Base-by-base conservation (phyloP, 306 rosid species). In the Corylus americana region DNA sequence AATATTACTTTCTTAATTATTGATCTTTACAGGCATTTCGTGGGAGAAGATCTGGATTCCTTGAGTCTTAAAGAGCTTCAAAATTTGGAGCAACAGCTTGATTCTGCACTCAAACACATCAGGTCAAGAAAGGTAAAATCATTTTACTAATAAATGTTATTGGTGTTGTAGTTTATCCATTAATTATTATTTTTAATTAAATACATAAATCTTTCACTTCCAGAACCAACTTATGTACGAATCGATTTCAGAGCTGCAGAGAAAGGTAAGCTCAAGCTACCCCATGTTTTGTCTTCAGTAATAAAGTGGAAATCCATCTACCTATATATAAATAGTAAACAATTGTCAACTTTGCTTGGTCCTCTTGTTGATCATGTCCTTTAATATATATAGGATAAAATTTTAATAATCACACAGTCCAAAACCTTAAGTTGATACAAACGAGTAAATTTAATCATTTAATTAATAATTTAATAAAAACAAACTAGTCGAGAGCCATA, bases 211-310 rank as follows among this genome's bases (percentile, higher is more conserved):
- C 61, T 78, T 69, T 80, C 53, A 48, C 37, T 49, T 78, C 74
- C 95, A 95, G 98, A 91, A 92, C 83, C 97, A 91, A 73, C 72
- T 89, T 82, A 90, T 95, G 98, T 47, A 84, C 79, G 97, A 95
- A 76, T 89, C 92, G 44, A 91, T 95, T 83, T 86, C 97, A 29
- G 91, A 78, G 82, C 93, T 89, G 80, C 96, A 91, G 76, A 95
- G 89, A 87, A 95, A 82, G 97, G 98, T 89, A 57, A 61, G 71
- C 62, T 50, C 54, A 50, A 64, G 74, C 53, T 58, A 35, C 31
- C 62, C n/a, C 25, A 17, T 3, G 12, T 14, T 63, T 9, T 13
- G 4, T 45, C 7, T 16, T 67, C 17, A 18, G 8, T 67, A 42
- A 67, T 39, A 20, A 37, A 63, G 20, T 35, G 20, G 45, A 63